Evolutionary conservation across 495 filamentous ascomycete genomes (phyloP), one percentile per base, ranked within the genome.

Genomic region (Hypoxylon fragiforme): DNA sequence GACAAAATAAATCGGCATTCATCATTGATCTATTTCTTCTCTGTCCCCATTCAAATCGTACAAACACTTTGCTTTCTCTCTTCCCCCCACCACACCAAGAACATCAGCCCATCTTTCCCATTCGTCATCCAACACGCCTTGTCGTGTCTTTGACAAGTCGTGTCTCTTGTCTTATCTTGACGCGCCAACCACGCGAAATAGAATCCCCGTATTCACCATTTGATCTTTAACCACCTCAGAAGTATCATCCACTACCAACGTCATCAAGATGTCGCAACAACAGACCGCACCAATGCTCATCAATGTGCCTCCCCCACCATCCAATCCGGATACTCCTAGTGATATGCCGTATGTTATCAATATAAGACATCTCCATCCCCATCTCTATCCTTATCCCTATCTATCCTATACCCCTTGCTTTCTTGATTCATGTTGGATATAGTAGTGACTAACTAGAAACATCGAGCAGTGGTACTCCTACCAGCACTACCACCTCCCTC

Each of bases 291-390:
- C 85, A 2, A 94, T 88, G 44, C 73, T 95, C 54, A 90, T 95
- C 75, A 90, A 92, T 66, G 80, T 95, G 35, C 91, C 91, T 22
- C 89, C 89, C 48, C 86, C 90, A 38, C 86, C 88, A 7, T 90
- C 89, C 20, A 87, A 89, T 50, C 86, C 89, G 16, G 88, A 86
- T 50, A 96, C 91, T n/a, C 91, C 91, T 20, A 90, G 88, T 7
- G 91, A 95, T 51, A 86, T 90, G 74, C 90, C 90, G 91, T 95
- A 81, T 78, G 90, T 77, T 30, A n/a, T n/a, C n/a, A n/a, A n/a
- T n/a, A n/a, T n/a, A n/a, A n/a, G n/a, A n/a, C n/a, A n/a, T n/a
- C n/a, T n/a, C n/a, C n/a, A n/a, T n/a, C n/a, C n/a, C n/a, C n/a
- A n/a, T n/a, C n/a, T n/a, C n/a, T n/a, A n/a, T n/a, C n/a, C n/a